A percentile compares a stretch with the other conserved stretches of the same genome.
phyloP scores from a whole-genome alignment of 805 yeast species.

The Metschnikowia gelsemii region DNA sequence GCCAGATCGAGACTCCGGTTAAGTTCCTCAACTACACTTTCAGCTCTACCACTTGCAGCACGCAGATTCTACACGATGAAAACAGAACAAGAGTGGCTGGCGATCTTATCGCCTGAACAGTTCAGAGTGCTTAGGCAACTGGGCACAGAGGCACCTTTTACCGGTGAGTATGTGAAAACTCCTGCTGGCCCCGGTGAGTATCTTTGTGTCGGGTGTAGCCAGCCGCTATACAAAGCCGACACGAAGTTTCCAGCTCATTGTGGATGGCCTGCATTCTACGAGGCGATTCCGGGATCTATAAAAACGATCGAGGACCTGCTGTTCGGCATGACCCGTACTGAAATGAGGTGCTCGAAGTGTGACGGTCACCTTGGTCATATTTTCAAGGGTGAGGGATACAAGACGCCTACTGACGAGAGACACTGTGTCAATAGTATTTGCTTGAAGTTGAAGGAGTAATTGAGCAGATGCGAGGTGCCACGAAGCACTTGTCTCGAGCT shows the following conservation, averaged over 20 bases:
- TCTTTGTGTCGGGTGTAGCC: conserved; percentile 80
- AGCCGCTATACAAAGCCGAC: conserved; percentile 73
- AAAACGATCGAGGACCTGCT: conserved; percentile 57
- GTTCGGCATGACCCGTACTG: conserved; percentile 80
- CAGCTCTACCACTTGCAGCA: not conserved
- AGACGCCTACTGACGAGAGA: conserved; percentile 84
- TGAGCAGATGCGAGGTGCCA: too few species aligned
- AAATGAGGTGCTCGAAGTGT: conserved; percentile 84
- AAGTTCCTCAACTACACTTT: too few species aligned
- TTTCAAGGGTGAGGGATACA: conserved; percentile 89
- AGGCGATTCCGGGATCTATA: conserved; percentile 81
- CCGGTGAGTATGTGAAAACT: conserved; percentile 57
- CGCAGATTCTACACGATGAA: conserved; percentile 14
- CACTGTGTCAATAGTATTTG: conserved; percentile 92
- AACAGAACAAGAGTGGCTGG: conserved; percentile 72
- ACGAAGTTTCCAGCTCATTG: conserved; percentile 89
- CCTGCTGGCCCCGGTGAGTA: conserved; percentile 67
- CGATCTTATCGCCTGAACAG: conserved; percentile 71
- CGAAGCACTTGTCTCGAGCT: too few species aligned
- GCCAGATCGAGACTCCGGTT: not conserved
- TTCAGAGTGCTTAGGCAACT: conserved; percentile 72
- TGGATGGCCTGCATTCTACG: conserved; percentile 98
- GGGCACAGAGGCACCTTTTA: conserved; percentile 67
- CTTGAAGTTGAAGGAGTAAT: conserved; percentile 55
- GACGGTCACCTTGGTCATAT: conserved; percentile 97